phyloP scores from a whole-genome alignment of 2,329 filamentous ascomycete genomes.

The Falciphora oryzae region DNA sequence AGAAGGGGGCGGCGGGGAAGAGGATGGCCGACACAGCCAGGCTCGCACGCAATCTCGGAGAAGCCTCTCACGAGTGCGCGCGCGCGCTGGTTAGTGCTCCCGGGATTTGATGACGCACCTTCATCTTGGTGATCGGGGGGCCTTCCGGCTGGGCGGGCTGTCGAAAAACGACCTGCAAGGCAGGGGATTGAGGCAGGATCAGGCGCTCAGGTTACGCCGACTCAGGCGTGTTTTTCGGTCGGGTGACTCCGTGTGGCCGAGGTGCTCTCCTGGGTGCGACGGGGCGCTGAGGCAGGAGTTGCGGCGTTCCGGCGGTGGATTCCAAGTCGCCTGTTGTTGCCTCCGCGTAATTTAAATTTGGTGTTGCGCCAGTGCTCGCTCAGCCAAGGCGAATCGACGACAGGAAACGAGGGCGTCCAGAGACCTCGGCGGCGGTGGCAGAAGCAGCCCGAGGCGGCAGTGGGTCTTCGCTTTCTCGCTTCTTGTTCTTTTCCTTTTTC shows the following conservation, averaged over 20 bases:
- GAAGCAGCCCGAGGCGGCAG: not conserved
- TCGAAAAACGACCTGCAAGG: not conserved
- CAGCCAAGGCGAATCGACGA: not conserved
- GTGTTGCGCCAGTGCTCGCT: conserved; percentile 3
- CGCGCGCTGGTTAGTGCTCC: not conserved
- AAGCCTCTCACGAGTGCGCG: not conserved
- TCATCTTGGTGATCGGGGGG: conserved; percentile 12
- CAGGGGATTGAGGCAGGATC: not conserved
- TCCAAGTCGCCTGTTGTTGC: conserved; percentile 3
- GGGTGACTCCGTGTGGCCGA: conserved; percentile 8
- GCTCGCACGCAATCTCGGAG: not conserved
- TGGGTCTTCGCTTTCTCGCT: not conserved
- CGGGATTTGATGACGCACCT: conserved; percentile 16
- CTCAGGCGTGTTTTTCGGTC: conserved; percentile 9
- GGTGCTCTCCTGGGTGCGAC: conserved; percentile 10
- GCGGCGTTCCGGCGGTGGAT: conserved; percentile 1
- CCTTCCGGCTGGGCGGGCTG: not conserved
- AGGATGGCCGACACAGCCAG: not conserved
- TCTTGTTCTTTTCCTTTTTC: not conserved
- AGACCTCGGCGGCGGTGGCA: not conserved
- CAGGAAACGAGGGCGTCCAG: not conserved
- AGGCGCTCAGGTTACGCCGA: conserved; percentile 11
- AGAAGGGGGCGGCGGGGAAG: not conserved
- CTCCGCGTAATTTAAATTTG: conserved; percentile 4
- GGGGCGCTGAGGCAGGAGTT: conserved; percentile 4